A percentile compares a stretch with the other conserved stretches of the same genome.
phyloP scores from a whole-genome alignment of 2,329 filamentous ascomycete genomes.

The Neobulgaria alba region DNA sequence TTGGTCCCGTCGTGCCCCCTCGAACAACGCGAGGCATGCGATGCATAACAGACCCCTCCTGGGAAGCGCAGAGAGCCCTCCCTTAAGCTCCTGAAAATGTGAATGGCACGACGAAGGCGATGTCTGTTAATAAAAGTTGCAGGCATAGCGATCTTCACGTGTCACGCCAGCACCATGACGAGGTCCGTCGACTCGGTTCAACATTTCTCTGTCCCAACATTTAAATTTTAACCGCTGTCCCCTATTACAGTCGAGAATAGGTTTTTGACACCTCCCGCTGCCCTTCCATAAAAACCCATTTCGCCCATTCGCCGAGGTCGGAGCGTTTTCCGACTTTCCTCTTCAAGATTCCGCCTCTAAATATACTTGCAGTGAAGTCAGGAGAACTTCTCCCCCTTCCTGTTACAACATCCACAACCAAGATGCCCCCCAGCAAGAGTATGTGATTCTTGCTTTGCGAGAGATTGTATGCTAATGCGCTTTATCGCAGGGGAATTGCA shows the following conservation, averaged over 20 bases:
- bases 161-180: conserved; percentile 2
- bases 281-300: not conserved
- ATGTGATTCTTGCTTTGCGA: conserved; percentile 8
- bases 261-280: not conserved
- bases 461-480: not conserved
- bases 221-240: not conserved
- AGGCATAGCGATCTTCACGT: too few species aligned
- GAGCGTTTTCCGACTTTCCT: conserved; percentile 23
- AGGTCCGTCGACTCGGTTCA: not conserved
- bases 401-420: conserved; percentile 23
- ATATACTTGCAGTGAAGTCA: conserved; percentile 22
- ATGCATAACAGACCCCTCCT: too few species aligned
- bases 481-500: conserved; percentile 40
- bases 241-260: not conserved
- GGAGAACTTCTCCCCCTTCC: conserved; percentile 20
- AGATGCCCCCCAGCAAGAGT: conserved; percentile 35
- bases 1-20: too few species aligned
- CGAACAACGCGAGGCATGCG: too few species aligned
- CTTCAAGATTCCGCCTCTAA: conserved; percentile 23
- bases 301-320: conserved; percentile 23
- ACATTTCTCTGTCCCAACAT: not conserved
- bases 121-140: too few species aligned
- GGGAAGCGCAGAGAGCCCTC: too few species aligned
- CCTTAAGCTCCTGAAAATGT: too few species aligned
- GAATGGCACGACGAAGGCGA: too few species aligned